Base-by-base conservation (phyloP, 2,329 filamentous ascomycete genomes). In the Colletotrichum magnum region DNA sequence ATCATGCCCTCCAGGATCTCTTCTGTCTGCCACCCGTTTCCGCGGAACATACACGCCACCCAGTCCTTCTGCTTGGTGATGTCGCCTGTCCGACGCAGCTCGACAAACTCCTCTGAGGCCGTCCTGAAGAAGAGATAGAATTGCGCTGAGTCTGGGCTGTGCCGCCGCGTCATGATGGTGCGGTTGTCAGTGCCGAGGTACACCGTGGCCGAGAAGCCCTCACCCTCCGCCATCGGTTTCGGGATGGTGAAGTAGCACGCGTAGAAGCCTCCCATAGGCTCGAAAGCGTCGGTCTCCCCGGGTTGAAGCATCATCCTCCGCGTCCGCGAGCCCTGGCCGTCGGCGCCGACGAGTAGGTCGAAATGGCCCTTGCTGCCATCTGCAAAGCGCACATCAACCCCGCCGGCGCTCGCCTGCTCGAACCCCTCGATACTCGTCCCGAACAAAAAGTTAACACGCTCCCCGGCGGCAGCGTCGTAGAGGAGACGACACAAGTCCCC, bases 291-390 rank as follows among this genome's bases (percentile, higher is more conserved):
- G 2, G 67, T 57, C 28, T 65, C 69, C 58, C 74, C 66, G 13
- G 73, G 59, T 2, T 75, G 75, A 4, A 82, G 71, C 50, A 84
- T 79, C 32, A 78, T 74, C 53, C 32, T 54, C 4, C 59, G 50
- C 6, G 48, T 47, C 5, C 50, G 43, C 16, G 86, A 89, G 2
- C 81, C 79, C 18, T 85, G 80, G 0, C 88, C 88, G 67, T 90
- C 88, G 2, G 86, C 86, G 4, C 83, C 86, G 50, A 89, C 81
- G 0, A 89, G 73, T 0, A 89, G 72, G 69, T 89, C 87, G 70
- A 80, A 89, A 2, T 74, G 75, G 21, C 81, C 79, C 4, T 72
- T 75, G 0, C 73, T 73, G 5, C 85, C 85, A 60, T 86, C 81
- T 2, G 79, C 80, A 60, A 89, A 83, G 50, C 18, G 26, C 9